phyloP scores from a whole-genome alignment of 129 eudicot species.

The Tagetes erecta region DNA sequence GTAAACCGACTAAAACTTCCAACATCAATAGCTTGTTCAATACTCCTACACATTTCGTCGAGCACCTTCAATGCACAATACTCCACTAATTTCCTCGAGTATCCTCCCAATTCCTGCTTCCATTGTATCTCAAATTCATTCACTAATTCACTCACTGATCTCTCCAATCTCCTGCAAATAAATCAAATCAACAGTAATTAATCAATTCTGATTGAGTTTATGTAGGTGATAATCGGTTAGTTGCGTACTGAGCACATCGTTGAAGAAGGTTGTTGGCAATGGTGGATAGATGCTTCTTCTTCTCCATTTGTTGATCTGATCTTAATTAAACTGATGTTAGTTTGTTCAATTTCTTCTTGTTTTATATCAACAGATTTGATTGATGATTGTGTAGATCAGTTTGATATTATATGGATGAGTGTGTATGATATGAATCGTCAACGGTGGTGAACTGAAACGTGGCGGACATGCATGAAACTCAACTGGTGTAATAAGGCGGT shows the following conservation, averaged over 20 bases:
- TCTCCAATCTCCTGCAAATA: slow-evolving; percentile 51
- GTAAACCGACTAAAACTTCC: slow-evolving; percentile 75
- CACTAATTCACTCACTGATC: slow-evolving; percentile 48
- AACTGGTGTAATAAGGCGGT: slow-evolving; percentile 6
- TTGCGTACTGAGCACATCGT: slow-evolving; percentile 53
- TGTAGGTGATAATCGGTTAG: not conserved
- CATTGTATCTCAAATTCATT: slow-evolving; percentile 58
- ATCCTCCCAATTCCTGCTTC: slow-evolving; percentile 53
- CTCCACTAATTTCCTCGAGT: slow-evolving; percentile 76
- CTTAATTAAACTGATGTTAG: not conserved
- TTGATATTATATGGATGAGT: slow-evolving; percentile 13
- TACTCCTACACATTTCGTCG: slow-evolving; percentile 38
- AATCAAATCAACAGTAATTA: not conserved
- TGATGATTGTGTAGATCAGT: not conserved
- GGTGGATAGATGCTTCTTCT: slow-evolving; percentile 49
- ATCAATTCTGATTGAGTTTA: slow-evolving; percentile 1
- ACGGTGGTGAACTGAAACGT: slow-evolving; percentile 36
- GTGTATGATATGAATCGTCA: slow-evolving; percentile 8
- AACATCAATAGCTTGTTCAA: slow-evolving; percentile 49
- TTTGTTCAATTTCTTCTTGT: slow-evolving; percentile 7
- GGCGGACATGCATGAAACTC: slow-evolving; percentile 36
- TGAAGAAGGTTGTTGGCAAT: slow-evolving; percentile 51
- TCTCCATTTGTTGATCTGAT: slow-evolving; percentile 19
- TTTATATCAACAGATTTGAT: not conserved
- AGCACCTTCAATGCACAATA: slow-evolving; percentile 67